phyloP scores from a whole-genome alignment of 805 yeast genomes.

The Zygosaccharomyces pseudorouxii region DNA sequence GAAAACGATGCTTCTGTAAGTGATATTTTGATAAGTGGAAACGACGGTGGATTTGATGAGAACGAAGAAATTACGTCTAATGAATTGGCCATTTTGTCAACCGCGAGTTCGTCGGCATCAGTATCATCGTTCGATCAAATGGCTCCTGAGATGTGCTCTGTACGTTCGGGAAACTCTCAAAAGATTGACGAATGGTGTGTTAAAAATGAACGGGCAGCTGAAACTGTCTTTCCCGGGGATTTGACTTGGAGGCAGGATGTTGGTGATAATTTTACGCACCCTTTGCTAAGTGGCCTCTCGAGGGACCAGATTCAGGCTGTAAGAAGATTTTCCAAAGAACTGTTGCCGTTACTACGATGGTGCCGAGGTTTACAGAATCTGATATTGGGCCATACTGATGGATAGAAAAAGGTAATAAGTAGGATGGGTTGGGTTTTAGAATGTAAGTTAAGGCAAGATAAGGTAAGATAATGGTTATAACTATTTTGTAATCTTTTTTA shows the following conservation, averaged over 20 bases:
- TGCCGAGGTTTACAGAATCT: conserved; percentile 13
- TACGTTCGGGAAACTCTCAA: conserved; percentile 16
- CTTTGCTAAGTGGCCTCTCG: conserved; percentile 8
- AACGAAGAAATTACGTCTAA: conserved; percentile 18
- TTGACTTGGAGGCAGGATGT: background rate
- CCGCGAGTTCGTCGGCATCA: conserved; percentile 15
- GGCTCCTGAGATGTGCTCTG: conserved; percentile 3
- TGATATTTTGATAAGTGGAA: conserved; percentile 12
- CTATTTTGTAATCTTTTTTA: too few species aligned
- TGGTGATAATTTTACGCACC: conserved; percentile 13
- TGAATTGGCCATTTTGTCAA: conserved; percentile 22
- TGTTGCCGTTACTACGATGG: conserved; percentile 19
- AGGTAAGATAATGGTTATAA: background rate
- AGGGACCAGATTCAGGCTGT: conserved; percentile 13
- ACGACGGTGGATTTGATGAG: conserved; percentile 7
- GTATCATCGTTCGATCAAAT: conserved; percentile 2
- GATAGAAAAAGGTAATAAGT: background rate
- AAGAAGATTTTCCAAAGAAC: conserved; percentile 14
- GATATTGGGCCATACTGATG: background rate
- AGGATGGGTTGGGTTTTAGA: background rate
- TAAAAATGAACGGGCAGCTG: conserved; percentile 12
- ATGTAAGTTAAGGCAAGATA: background rate
- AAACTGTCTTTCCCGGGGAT: conserved; percentile 8
- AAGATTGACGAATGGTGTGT: conserved; percentile 27
- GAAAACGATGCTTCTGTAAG: conserved; percentile 9